These are phyloP conservation scores for Trametes cinnabarina DNA, from an alignment of 768 basidiomycete genomes.

Conservation along the genomic window DNA sequence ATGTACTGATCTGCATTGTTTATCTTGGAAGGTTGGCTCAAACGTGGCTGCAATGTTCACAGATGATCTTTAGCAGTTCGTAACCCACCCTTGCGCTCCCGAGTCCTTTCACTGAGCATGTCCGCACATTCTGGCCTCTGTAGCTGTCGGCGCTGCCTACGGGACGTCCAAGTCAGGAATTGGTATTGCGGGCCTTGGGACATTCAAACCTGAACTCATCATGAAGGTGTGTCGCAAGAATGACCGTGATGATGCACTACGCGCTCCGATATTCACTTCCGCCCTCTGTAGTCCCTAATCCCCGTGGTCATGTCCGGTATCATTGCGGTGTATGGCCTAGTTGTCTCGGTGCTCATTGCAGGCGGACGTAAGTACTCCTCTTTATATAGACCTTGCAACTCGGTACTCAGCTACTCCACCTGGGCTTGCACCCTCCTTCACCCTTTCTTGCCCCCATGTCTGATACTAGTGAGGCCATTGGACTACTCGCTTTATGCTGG, in stretches of 20 bases:
- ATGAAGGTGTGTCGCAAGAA: slow-evolving; percentile 76
- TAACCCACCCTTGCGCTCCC: slow-evolving; percentile 19
- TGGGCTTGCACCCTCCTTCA: neutral
- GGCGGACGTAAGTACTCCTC: slow-evolving; percentile 51
- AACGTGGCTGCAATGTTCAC: neutral
- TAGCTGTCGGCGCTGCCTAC: slow-evolving; percentile 92
- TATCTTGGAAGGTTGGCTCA: neutral
- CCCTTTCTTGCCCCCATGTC: neutral
- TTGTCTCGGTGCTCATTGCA: slow-evolving; percentile 90
- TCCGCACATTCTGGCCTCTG: neutral
- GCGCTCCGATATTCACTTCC: neutral
- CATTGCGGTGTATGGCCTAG: slow-evolving; percentile 95
- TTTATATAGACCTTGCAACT: slow-evolving; percentile 25
- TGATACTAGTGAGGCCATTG: slow-evolving; percentile 51
- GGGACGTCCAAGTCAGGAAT: slow-evolving; percentile 97
- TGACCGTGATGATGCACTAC: too few species aligned
- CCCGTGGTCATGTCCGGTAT: slow-evolving; percentile 99
- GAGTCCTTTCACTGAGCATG: neutral
- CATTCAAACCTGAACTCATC: slow-evolving; percentile 93
- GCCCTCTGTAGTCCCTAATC: slow-evolving; percentile 69
- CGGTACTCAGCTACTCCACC: neutral
- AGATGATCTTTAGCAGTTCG: slow-evolving; percentile 98
- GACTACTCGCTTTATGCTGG: slow-evolving; percentile 84
- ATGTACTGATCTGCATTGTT: slow-evolving; percentile 29
- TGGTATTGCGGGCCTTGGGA: slow-evolving; percentile 91